Base-by-base conservation (phyloP, 805 yeast genomes). In the Cyberlindnera galapagoensis region DNA sequence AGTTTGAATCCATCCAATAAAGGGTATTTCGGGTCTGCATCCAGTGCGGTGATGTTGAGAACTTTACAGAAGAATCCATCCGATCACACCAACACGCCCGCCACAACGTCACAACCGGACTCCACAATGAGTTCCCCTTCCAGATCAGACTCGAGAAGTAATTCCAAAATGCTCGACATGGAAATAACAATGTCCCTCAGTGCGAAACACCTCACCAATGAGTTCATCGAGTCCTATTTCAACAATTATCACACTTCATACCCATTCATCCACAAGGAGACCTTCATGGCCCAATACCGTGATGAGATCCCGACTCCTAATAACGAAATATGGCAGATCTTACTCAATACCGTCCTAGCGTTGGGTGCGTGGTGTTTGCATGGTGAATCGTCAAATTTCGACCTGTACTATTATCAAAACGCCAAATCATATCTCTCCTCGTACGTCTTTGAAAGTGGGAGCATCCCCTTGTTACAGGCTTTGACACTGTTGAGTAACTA, bases 311-410 rank as follows among this genome's bases (percentile, higher is more conserved):
- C 66, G 18, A 55, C 69, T 1, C 62, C 66, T 8, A 54, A 67
- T 28, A 61, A 63, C 26, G 62, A 60, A 24, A 60, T 65, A 15
- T 75, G 78, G 76, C 69, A 69, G 40, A 60, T 76, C 15, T 45
- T 80, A 20, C 51, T 74, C 25, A 70, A 76, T 45, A 65, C 78
- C 0, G 74, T 78, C 0, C 51, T 77, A 18, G 80, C 82, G 0
- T 54, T 80, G n/a, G 87, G 86, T 11, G 69, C 82, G 16, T 78
- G 82, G 80, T 74, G 81, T 49, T 40, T 68, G 9, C 65, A 70
- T 43, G 79, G 78, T 10, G 80, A 75, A 40, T 47, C 62, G 12
- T 59, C 71, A 2, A 64, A 63, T 34, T 59, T 67, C 24, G 83
- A 78, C 46, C 39, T 74, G 21, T 59, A 68, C 28, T 79, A 76